These are phyloP conservation scores for Paraglomus brasilianum DNA, from an alignment of 192 early-diverging fungal species.

Conservation along the genomic window DNA sequence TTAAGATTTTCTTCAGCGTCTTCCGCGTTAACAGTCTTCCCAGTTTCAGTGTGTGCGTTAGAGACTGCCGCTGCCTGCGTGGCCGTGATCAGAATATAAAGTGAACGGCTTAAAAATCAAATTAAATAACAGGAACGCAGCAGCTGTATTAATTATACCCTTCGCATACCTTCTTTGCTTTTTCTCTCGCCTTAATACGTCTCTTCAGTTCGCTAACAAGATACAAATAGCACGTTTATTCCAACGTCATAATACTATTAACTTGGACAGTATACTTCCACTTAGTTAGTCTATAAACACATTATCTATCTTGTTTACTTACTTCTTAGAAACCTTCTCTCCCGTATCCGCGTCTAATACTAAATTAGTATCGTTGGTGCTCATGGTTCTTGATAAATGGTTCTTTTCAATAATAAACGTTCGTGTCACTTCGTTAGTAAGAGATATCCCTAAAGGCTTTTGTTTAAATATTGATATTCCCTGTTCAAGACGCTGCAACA, in stretches of 20 bases:
- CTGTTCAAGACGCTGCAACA: too few species aligned
- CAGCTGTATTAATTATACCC: constrained; percentile 31
- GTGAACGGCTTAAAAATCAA: background rate
- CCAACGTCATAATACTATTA: constrained; percentile 10
- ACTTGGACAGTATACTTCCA: background rate
- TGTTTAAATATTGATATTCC: too few species aligned
- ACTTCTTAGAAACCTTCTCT: constrained; percentile 94
- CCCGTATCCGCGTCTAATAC: constrained; percentile 82
- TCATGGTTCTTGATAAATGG: too few species aligned
- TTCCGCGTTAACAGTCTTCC: constrained; percentile 56
- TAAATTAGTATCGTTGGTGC: constrained; percentile 44
- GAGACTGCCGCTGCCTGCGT: constrained; percentile 55
- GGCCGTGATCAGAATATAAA: constrained; percentile 46
- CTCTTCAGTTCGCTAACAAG: constrained; percentile 84
- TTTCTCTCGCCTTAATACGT: constrained; percentile 83
- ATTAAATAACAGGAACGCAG: background rate
- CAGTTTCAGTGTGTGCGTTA: constrained; percentile 41
- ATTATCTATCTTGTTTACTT: constrained; percentile 36
- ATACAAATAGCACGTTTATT: background rate
- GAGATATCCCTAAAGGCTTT: too few species aligned
- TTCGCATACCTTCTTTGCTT: constrained; percentile 67
- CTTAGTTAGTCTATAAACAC: background rate
- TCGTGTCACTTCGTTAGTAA: too few species aligned
- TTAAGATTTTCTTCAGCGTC: constrained; percentile 81
- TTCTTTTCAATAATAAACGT: too few species aligned